Base-by-base conservation (phyloP, 129 eudicot genomes). In the Artemisia annua region DNA sequence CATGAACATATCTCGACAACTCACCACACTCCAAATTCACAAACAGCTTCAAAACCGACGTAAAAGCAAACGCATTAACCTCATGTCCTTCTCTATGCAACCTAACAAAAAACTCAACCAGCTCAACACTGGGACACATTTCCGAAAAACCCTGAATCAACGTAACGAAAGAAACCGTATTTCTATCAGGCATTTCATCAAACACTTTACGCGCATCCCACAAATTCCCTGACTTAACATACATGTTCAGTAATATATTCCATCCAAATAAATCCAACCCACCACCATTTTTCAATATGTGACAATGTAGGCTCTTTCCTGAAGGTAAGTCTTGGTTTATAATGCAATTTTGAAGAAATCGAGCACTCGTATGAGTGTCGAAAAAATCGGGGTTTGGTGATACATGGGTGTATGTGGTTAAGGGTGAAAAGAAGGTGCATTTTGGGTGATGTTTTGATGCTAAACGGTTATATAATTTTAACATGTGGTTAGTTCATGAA, bases 51-150 rank as follows among this genome's bases (percentile, higher is more conserved):
- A 87, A 69, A 60, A 87, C 51, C 1, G 94, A 71, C 3, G 89
- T 87, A 78, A 90, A 90, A 62, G 79, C 96, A 72, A 83, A 90
- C 4, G 86, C 74, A 26, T 90, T 90, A 35, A 90, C 87, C 85
- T 90, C 94, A 66, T 85, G 94, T 17, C 96, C 96, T 77, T 90
- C 94, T 69, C 79, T 74, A 49, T 82, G 86, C 55, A 87, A 67
- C 71, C 89, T 80, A 30, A 71, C 62, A 81, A 90, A 85, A 72
- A 87, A 71, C 9, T 72, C 83, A 30, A 80, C 16, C 4, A 83
- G 86, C 20, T 81, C 83, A 67, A 69, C 24, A 46, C 70, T 77
- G 10, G 72, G 81, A 48, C 30, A 55, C 3, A 50, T 51, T 48
- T 76, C 74, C 3, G 71, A 73, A 69, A 54, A 77, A 44, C 89